phyloP scores from a whole-genome alignment of 768 basidiomycete genomes.

The Pleurotus salmoneostramineus region DNA sequence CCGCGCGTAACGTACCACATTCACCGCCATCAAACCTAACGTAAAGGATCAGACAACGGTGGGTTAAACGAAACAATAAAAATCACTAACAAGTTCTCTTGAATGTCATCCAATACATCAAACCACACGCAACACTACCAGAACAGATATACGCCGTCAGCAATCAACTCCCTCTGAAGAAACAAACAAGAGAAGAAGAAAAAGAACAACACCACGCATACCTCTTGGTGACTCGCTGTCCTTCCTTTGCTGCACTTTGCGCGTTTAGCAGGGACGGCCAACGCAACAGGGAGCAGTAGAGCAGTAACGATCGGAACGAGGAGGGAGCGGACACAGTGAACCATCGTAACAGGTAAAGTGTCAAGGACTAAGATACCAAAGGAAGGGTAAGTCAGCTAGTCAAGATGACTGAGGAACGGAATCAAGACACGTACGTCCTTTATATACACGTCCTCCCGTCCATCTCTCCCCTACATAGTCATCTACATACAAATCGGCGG shows the following conservation, averaged over 20 bases:
- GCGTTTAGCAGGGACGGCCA: conserved; percentile 2
- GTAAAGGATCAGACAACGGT: neutral
- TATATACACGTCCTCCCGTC: neutral
- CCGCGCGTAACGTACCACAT: neutral
- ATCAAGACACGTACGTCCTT: neutral
- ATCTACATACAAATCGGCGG: neutral
- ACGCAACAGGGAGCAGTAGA: neutral
- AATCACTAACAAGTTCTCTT: conserved; percentile 1
- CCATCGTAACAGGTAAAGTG: neutral
- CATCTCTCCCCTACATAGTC: neutral
- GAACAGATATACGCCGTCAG: neutral
- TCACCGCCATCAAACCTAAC: conserved; percentile 7
- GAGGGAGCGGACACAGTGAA: neutral
- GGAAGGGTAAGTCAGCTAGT: neutral
- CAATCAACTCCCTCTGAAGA: neutral
- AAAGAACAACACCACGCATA: neutral
- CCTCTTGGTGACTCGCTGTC: conserved; percentile 4
- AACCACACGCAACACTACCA: conserved; percentile 1
- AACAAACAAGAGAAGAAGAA: too few species aligned
- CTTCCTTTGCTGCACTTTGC: conserved; percentile 7
- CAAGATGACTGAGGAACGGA: neutral
- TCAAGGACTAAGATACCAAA: neutral
- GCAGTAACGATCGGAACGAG: neutral
- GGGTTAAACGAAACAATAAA: too few species aligned
- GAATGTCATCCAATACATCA: conserved; percentile 8